phyloP scores from a whole-genome alignment of 257 asterid genomes.

The Rubia yunnanensis region DNA sequence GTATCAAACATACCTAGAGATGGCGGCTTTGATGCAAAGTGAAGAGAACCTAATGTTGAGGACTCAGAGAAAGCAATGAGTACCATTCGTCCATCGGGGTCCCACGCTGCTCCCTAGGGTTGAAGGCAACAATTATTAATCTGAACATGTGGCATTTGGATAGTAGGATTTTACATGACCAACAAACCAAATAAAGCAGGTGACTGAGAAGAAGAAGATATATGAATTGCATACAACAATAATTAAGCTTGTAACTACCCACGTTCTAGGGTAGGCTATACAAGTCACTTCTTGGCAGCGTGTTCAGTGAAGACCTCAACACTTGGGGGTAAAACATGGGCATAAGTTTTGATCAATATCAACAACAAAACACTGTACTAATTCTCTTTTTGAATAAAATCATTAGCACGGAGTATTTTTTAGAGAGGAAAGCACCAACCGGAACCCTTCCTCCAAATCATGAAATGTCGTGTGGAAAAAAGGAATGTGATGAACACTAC shows the following conservation, averaged over 20 bases:
- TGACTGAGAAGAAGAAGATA: neutral
- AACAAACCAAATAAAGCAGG: neutral
- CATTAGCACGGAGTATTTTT: neutral
- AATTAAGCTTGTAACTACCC: too few species aligned
- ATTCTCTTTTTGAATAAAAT: neutral
- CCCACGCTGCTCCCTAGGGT: constrained; percentile 92
- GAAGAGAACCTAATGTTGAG: constrained; percentile 77
- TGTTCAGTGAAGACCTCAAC: neutral
- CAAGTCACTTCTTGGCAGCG: neutral
- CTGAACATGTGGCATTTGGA: neutral
- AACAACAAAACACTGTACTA: neutral
- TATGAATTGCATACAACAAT: neutral
- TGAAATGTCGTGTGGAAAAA: neutral
- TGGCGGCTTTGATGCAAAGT: constrained; percentile 92
- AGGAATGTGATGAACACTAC: neutral
- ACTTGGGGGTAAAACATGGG: neutral
- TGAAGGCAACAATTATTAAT: constrained; percentile 5
- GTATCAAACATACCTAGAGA: constrained; percentile 51
- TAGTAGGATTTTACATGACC: neutral
- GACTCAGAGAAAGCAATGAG: constrained; percentile 24
- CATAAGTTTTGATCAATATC: neutral
- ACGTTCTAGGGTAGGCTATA: too few species aligned
- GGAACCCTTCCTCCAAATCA: neutral
- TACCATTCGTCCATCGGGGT: constrained; percentile 68
- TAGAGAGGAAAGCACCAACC: neutral